Evolutionary conservation across 352 stramenopile species (phyloP), one percentile per base, ranked within the genome.

Genomic region (Phytophthora pluvialis): DNA sequence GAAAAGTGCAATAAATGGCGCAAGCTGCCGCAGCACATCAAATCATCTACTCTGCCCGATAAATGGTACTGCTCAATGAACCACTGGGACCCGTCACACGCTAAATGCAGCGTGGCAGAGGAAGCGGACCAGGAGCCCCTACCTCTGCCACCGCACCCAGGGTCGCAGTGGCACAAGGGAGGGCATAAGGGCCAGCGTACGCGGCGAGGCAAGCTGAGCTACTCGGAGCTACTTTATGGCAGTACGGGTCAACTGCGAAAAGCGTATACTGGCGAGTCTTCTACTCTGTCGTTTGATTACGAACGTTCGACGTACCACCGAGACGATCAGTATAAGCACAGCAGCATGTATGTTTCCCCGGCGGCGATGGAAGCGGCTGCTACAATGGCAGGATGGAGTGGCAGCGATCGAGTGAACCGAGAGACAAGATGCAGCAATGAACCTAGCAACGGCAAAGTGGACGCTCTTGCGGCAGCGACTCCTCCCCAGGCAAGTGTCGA

Each of bases 41-140:
- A 98, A 61, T 91, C 88, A 21, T 93, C 94, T 8, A 94, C 80
- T 25, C 80, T 99, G 12, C 96, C 96, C 5, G 93, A 98, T 65
- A 90, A 97, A 60, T 99, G 97, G 97, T 99, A 97, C 64, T 99
- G 97, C 74, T 87, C 91, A 16, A 91, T 99, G 81, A 99, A 99
- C 72, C 83, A 90, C 29, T 98, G 94, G 85, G 95, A 98, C 68
- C 66, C 81, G n/a, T 90, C 74, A 4, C 83, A 81, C 32, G 83
- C 85, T 4, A 91, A 84, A 42, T 95, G 87, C 43, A 77, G 70
- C 18, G 74, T 89, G 12, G 77, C 87, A 2, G 82, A 95, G 54
- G 85, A 95, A 75, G 81, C 78, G 18, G 87, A 95, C 29, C 77
- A 91, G 45, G 86, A 92, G n/a, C 79, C 83, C 7, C 33, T 92